Evolutionary conservation across 164 flowering plant species (phyloP).

Genomic region (Macadamia tetraphylla): DNA sequence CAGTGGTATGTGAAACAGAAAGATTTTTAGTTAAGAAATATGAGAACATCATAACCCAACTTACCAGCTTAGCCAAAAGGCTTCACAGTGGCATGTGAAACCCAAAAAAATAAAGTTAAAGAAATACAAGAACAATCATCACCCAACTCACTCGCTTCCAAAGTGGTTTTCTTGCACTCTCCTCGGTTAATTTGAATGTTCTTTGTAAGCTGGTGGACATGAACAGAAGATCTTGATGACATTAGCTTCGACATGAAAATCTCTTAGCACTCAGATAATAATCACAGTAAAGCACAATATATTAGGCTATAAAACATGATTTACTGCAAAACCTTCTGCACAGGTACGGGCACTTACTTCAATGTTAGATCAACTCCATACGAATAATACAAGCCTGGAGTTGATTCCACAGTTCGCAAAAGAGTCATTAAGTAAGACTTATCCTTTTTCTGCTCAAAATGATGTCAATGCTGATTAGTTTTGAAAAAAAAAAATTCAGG

Average conservation of each 20-base stretch:
- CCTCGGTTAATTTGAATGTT: conserved; percentile 62
- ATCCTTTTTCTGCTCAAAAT: conserved; percentile 66
- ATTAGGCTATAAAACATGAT: background rate
- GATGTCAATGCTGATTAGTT: background rate
- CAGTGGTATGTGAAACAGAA: background rate
- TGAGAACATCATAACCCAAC: background rate
- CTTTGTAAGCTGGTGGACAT: conserved; percentile 68
- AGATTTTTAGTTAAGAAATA: background rate
- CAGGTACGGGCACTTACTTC: conserved; percentile 30
- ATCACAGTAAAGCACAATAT: background rate
- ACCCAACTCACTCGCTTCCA: conserved; percentile 81
- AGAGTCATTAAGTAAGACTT: conserved; percentile 84
- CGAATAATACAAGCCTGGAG: conserved; percentile 91
- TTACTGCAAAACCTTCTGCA: background rate
- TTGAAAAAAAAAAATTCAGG: background rate
- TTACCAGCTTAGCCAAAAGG: no score
- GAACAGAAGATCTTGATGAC: conserved; percentile 18
- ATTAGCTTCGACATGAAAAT: conserved; percentile 11
- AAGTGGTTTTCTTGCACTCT: conserved; percentile 64
- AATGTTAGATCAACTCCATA: conserved; percentile 84
- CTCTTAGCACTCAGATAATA: background rate
- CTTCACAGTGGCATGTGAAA: no score
- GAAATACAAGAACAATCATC: no score
- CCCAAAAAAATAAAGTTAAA: no score
- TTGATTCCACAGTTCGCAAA: conserved; percentile 75